Evolutionary conservation across 768 basidiomycete species (phyloP).

Genomic region (Russula earlei): DNA sequence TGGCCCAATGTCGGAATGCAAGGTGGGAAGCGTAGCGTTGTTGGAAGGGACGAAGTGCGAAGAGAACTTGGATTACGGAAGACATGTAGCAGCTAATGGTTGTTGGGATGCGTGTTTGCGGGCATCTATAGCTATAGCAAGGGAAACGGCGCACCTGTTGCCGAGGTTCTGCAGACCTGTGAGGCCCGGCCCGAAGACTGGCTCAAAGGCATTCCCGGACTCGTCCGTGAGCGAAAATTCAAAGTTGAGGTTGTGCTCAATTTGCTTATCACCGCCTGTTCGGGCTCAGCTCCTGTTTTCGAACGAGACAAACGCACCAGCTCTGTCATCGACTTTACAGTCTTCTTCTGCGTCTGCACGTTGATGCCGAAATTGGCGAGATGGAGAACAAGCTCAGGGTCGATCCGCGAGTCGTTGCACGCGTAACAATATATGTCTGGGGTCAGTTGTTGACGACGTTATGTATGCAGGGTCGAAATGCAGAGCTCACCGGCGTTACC

Average conservation of each 20-base stretch:
- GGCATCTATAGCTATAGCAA: neutral
- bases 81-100: slow-evolving; percentile 87
- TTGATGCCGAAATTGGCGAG: slow-evolving; percentile 82
- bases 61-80: slow-evolving; percentile 79
- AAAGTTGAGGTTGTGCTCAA: slow-evolving; percentile 91
- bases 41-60: slow-evolving; percentile 72
- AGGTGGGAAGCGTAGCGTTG: slow-evolving; percentile 48
- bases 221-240: slow-evolving; percentile 88
- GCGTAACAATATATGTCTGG: slow-evolving; percentile 88
- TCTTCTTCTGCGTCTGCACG: slow-evolving; percentile 72
- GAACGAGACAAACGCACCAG: slow-evolving; percentile 42
- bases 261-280: slow-evolving; percentile 50
- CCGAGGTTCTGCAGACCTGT: slow-evolving; percentile 91
- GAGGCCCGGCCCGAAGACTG: slow-evolving; percentile 79
- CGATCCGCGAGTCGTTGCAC: slow-evolving; percentile 76
- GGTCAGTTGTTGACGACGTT: neutral
- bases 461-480: neutral
- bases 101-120: neutral
- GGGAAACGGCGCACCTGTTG: slow-evolving; percentile 49
- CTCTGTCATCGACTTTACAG: slow-evolving; percentile 95
- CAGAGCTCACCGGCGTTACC: slow-evolving; percentile 65
- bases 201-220: slow-evolving; percentile 79
- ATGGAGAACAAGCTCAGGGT: slow-evolving; percentile 66
- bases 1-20: slow-evolving; percentile 42
- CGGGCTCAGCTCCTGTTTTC: neutral